These are phyloP conservation scores for Mortierella sp. DNA, from an alignment of 371 early-diverging fungal genomes.

Conservation along the genomic window DNA sequence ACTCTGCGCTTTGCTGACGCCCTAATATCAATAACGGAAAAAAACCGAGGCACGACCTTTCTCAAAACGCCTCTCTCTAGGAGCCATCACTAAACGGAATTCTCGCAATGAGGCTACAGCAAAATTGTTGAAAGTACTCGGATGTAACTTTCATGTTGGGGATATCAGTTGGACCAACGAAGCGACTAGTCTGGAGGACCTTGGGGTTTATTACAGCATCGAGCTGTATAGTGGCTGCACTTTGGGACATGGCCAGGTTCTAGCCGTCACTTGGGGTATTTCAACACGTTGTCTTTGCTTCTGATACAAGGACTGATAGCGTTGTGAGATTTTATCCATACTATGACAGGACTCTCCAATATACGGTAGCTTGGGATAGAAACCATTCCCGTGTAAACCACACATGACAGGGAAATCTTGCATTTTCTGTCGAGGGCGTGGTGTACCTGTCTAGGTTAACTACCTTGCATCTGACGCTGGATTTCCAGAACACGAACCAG, in stretches of 20 bases:
- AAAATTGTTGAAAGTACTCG: background rate
- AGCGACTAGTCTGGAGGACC: background rate
- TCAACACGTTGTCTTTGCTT: background rate
- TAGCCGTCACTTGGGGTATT: background rate
- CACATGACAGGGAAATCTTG: too few species aligned
- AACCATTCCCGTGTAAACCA: too few species aligned
- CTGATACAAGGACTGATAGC: background rate
- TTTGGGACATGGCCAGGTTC: background rate
- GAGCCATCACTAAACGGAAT: background rate
- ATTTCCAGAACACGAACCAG: too few species aligned
- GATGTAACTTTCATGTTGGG: background rate
- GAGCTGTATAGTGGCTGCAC: too few species aligned
- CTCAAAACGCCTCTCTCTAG: background rate
- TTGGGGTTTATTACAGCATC: background rate
- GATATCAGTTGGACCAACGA: too few species aligned
- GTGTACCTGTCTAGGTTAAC: too few species aligned
- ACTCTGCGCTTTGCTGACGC: background rate
- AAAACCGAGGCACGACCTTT: background rate
- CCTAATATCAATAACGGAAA: background rate
- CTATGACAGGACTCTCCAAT: background rate
- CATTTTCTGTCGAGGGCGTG: too few species aligned
- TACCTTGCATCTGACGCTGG: too few species aligned
- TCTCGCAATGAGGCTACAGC: background rate
- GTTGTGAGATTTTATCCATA: background rate
- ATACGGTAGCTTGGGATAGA: background rate